Evolutionary conservation across 805 yeast species (phyloP).

Genomic region (Candida ponderosae): DNA sequence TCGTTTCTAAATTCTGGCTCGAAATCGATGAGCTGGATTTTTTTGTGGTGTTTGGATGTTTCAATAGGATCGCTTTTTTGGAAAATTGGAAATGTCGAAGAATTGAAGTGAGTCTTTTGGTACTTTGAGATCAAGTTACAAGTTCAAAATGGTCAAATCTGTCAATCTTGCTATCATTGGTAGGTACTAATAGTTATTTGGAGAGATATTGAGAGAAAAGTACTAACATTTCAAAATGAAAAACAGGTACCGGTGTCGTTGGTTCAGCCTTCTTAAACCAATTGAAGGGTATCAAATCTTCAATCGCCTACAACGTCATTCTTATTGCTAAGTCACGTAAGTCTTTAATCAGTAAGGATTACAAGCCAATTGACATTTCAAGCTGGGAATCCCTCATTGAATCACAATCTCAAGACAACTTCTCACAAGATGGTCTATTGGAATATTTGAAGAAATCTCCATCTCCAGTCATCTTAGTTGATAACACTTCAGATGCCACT

Average conservation of each 20-base stretch:
- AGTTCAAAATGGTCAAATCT: constrained; percentile 34
- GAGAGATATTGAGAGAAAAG: not conserved
- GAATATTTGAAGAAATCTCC: constrained; percentile 59
- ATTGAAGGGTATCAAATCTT: constrained; percentile 49
- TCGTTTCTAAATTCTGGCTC: too few relatives aligned
- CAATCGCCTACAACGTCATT: constrained; percentile 68
- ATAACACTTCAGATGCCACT: constrained; percentile 82
- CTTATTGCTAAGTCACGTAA: constrained; percentile 69
- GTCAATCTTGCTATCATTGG: constrained; percentile 72
- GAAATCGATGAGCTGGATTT: too few relatives aligned
- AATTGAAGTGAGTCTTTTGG: too few relatives aligned
- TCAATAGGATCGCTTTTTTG: too few relatives aligned
- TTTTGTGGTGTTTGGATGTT: too few relatives aligned
- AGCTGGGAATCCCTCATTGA: constrained; percentile 45
- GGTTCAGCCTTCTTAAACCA: constrained; percentile 89
- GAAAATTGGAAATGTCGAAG: too few relatives aligned
- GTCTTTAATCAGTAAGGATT: constrained; percentile 63
- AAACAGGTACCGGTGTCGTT: constrained; percentile 80
- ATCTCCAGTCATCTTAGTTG: constrained; percentile 76
- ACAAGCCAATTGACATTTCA: constrained; percentile 58
- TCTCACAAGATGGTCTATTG: constrained; percentile 51
- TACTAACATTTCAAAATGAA: constrained; percentile 7
- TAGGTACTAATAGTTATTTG: constrained; percentile 10
- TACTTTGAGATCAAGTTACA: too few relatives aligned
- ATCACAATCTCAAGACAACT: constrained; percentile 35